Base-by-base conservation (phyloP, 225 moss, liverwort and hornwort genomes). In the Marchantia polymorpha region DNA sequence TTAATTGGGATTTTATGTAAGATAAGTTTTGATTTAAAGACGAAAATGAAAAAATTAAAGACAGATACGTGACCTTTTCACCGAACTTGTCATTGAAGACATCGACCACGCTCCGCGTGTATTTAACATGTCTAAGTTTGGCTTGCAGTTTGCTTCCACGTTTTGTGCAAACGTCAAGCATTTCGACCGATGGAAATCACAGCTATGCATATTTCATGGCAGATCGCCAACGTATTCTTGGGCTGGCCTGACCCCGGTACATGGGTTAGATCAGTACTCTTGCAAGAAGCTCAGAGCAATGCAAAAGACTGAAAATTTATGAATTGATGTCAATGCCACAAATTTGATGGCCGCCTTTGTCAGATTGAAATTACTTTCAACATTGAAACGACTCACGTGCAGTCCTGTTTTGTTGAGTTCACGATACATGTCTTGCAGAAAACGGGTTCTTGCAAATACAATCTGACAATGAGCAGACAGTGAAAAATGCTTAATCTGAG, bases 161-260 rank as follows among this genome's bases (percentile, higher is more conserved):
- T 94, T 82, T 47, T 88, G 72, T 26, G 94, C 97, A 84, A 94
- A 99, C 87, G 94, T 73, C 97, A 94, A 84, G 46, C 30, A 53
- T 26, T 53, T 7, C 52, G 55, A 7, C 74, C 25, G 14, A 68
- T 22, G 54, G 10, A 50, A 0, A 48, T 30, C 64, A 50, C 51
- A 77, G 15, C 22, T 14, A 55, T 55, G 55, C 10, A n/a, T n/a
- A n/a, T n/a, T n/a, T n/a, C 56, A 12, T 56, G 3, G 13, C 56
- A 56, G 56, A 56, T 56, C 13, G 46, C 29, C 16, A 8, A 69
- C 31, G 39, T 56, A 56, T 12, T 56, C 15, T 12, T 56, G 15
- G 13, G 2, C 19, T 12, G 2, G n/a, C n/a, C n/a, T n/a, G n/a
- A n/a, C n/a, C n/a, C n/a, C n/a, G n/a, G n/a, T n/a, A n/a, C n/a